Evolutionary conservation across 257 asterid genomes (phyloP), one percentile per base, ranked within the genome.

Genomic region (Coffea canephora): DNA sequence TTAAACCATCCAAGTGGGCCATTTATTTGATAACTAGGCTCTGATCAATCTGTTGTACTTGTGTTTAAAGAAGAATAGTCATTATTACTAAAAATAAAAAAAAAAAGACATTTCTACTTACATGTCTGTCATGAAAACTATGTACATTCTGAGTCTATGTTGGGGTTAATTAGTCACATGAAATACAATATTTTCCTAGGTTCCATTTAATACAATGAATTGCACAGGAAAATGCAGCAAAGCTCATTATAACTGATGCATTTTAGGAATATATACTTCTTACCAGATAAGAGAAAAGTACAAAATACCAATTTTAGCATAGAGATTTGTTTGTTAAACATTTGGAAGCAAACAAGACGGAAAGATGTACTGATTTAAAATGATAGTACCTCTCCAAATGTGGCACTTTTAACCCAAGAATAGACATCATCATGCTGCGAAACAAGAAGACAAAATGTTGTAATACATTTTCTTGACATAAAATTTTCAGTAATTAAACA

Each of bases 311-410:
- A 55, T n/a, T 55, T 62, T 61, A 39, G 39, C 75, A 19, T 74
- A 19, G 12, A 14, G 18, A 5, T 16, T 65, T n/a, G 50, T 66
- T 81, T 36, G 55, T 67, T 66, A 14, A 78, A 50, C 8, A 39
- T 70, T 19, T 18, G 74, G 74, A 69, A 78, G 59, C 34, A 72
- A 64, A 34, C 21, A 79, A 73, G 31, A 71, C 7, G 46, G 18
- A 25, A 78, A 31, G 43, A 48, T 34, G 46, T 36, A 16, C 34
- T 76, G 61, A 27, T 71, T 71, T 45, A 61, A 48, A 80, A 59
- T 19, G 48, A 61, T 27, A 23, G 61, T 92, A 90, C 97, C 97
- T 90, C 85, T 79, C 87, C 86, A 74, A 84, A 80, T 0, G 86
- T 87, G 82, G 86, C 66, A 52, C 85, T 83, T 76, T 85, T 82